Percentiles rank a stretch among this genome's conserved stretches.
Conservation (phyloP, 306 rosid species). For the Citrullus colocynthis region DNA sequence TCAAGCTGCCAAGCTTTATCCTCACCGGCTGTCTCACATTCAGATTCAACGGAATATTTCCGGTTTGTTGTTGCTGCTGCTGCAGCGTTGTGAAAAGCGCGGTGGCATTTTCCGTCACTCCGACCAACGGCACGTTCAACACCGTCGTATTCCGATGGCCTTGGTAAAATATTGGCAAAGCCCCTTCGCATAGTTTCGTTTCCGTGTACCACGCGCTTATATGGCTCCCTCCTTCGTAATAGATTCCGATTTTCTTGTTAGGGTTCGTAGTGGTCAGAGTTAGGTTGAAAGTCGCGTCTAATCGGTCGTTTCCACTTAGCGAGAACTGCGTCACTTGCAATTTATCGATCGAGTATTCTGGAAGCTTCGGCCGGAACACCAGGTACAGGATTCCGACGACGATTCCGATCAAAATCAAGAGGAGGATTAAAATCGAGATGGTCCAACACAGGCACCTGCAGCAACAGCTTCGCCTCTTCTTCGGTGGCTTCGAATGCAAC, state of each 20-base stretch:
- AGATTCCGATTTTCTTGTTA: conserved; percentile 74
- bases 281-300: conserved; percentile 40
- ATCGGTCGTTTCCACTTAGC: conserved; percentile 11
- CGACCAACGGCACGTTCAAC: conserved; percentile 30
- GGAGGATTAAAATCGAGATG: conserved; percentile 22
- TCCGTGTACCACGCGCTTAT: conserved; percentile 50
- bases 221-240: conserved; percentile 69
- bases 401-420: conserved; percentile 29
- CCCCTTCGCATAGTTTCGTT: conserved; percentile 49
- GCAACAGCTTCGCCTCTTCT: conserved; percentile 47
- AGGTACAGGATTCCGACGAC: conserved; percentile 48
- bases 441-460: conserved; percentile 52
- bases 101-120: conserved; percentile 40
- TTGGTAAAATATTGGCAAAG: conserved; percentile 72
- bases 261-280: conserved; percentile 61
- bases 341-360: conserved; percentile 42
- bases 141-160: conserved; percentile 69
- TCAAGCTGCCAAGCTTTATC: conserved; percentile 63
- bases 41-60: conserved; percentile 47
- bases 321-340: conserved; percentile 30
- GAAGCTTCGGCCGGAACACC: conserved; percentile 72
- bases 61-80: conserved; percentile 22
- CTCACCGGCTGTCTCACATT: conserved; percentile 62
- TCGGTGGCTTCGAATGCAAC: conserved; percentile 47
- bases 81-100: conserved; percentile 8